A percentile compares a stretch with the other conserved stretches of the same genome.
These are phyloP conservation scores for Nissolia schottii DNA, from an alignment of 306 rosid genomes.

Conservation along the genomic window DNA sequence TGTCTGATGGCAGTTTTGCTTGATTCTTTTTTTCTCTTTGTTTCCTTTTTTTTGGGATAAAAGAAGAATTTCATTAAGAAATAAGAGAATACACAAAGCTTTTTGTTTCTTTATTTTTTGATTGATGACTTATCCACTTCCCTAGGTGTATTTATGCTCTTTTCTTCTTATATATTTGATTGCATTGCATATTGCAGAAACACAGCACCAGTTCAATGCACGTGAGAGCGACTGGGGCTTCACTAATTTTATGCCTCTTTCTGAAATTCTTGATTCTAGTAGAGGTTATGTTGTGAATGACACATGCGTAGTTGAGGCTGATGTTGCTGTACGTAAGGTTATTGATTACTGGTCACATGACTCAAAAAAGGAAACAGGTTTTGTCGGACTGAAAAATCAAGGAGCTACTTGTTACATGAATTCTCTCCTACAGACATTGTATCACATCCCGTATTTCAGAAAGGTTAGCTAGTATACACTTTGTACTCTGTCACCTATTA, in stretches of 20 bases:
- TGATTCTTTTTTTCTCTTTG: not conserved
- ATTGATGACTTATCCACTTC: not conserved
- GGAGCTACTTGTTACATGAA: slow-evolving; percentile 99
- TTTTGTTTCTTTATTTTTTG: not conserved
- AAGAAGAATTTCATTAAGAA: too few relatives aligned
- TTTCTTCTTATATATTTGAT: not conserved
- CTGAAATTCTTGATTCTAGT: slow-evolving; percentile 70
- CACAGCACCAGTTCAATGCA: slow-evolving; percentile 84
- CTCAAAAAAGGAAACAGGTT: slow-evolving; percentile 95
- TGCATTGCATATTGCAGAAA: slow-evolving; percentile 50
- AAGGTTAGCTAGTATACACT: slow-evolving; percentile 46
- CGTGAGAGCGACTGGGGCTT: slow-evolving; percentile 97
- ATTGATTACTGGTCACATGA: slow-evolving; percentile 84
- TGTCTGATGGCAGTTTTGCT: not conserved
- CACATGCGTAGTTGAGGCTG: slow-evolving; percentile 77
- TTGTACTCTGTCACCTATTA: not conserved
- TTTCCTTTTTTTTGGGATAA: not conserved
- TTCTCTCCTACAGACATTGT: slow-evolving; percentile 90
- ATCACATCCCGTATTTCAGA: slow-evolving; percentile 89
- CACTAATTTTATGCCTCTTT: slow-evolving; percentile 77
- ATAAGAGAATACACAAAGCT: too few relatives aligned
- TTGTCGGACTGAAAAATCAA: slow-evolving; percentile 90
- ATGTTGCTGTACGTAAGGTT: slow-evolving; percentile 75
- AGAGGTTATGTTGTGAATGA: slow-evolving; percentile 82
- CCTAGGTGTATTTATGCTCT: not conserved